Evolutionary conservation across 306 rosid species (phyloP), one percentile per base, ranked within the genome.

Genomic region (Sicyos edulis): DNA sequence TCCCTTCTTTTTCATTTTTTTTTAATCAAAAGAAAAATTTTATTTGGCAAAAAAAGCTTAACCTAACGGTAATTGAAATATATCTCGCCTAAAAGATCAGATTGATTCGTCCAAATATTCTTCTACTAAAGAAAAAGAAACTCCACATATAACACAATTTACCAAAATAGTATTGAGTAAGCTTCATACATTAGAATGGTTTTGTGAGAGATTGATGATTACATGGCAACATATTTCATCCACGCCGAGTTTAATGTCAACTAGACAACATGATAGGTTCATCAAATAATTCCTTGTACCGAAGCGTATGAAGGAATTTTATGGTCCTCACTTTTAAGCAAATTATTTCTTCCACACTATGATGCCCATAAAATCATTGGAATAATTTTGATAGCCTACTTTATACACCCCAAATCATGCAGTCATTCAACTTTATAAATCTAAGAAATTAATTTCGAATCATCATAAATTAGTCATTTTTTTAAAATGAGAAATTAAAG

Each of bases 281-380:
- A 59, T 59, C 65, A 12, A 24, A 59, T 26, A 12, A 59, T 45
- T 44, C 37, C 54, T 2, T 67, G 52, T 67, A 66, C 20, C 45
- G 55, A 45, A 66, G 71, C 71, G 54, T 66, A 66, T 45, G 6
- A 2, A 66, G 56, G 72, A 67, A 67, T 45, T 58, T 67, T 21
- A 20, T 47, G 71, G 55, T 45, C 13, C 34, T 45, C 29, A 21
- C 32, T 45, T 10, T 20, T 17, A 5, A 17, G 7, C 40, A 6
- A 45, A 67, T 67, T 37, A 67, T 67, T 44, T 45, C 55, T 67
- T 45, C 53, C 6, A 6, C 20, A 21, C 45, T 21, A 66, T 66
- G 72, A 66, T 66, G 20, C 29, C 72, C 19, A 66, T 66, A 45
- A 21, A 45, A 45, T 66, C 6, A 45, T 66, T 40, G 40, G 15